A percentile compares a stretch with the other conserved stretches of the same genome.
phyloP scores from a whole-genome alignment of 345 rosid species.

The Bruguiera parviflora region DNA sequence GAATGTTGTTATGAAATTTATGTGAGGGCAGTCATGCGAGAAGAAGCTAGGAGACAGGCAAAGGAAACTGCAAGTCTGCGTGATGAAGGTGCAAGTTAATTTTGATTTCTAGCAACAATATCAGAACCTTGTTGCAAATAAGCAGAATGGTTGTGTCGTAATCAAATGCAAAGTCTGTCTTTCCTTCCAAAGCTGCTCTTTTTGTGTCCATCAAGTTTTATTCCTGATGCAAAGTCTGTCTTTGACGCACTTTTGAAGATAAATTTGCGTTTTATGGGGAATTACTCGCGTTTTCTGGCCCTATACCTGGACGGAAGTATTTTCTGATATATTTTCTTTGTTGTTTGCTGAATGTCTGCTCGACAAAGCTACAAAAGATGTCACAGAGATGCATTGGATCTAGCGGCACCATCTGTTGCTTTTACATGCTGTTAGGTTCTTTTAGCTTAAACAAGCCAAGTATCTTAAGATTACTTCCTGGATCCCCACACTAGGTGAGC shows the following conservation, averaged over 20 bases:
- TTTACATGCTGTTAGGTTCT: too few relatives aligned
- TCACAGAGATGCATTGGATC: too few relatives aligned
- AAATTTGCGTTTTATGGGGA: too few relatives aligned
- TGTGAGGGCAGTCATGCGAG: constrained; percentile 61
- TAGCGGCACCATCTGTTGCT: too few relatives aligned
- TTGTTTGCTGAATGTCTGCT: too few relatives aligned
- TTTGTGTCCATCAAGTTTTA: background rate
- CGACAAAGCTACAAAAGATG: too few relatives aligned
- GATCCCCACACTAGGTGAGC: too few relatives aligned
- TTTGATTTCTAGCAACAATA: constrained; percentile 2
- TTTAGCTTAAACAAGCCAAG: too few relatives aligned
- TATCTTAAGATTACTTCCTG: too few relatives aligned
- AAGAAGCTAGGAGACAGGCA: constrained; percentile 58
- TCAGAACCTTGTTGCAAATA: constrained; percentile 15
- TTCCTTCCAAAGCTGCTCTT: constrained; percentile 9
- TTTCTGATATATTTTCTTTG: too few relatives aligned
- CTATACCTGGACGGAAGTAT: too few relatives aligned
- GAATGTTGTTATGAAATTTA: constrained; percentile 97
- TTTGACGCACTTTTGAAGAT: background rate
- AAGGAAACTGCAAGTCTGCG: constrained; percentile 25
- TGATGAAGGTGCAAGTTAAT: constrained; percentile 15
- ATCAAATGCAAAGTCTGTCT: constrained; percentile 6
- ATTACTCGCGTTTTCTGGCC: too few relatives aligned
- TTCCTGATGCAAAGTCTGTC: background rate
- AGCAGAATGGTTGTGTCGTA: constrained; percentile 6